Conservation (phyloP, 2,329 filamentous ascomycete genomes). For the Aspergillus sp. region DNA sequence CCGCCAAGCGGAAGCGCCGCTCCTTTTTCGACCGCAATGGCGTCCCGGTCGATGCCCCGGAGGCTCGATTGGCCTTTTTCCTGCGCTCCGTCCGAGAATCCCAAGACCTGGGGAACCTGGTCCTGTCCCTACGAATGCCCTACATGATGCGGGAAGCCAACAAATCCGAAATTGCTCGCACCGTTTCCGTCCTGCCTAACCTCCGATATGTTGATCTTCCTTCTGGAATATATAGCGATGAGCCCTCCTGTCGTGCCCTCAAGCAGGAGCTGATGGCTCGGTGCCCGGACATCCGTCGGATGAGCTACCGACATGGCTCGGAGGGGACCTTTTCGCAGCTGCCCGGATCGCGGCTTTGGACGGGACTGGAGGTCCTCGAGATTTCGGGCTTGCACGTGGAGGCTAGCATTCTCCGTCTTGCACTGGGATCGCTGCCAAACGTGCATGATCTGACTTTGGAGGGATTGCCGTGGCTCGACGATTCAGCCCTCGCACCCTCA, state of each 20-base stretch:
- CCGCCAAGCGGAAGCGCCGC: conserved; percentile 66
- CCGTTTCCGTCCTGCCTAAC: conserved; percentile 74
- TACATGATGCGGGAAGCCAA: conserved; percentile 90
- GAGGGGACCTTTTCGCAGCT: conserved; percentile 69
- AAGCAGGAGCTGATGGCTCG: conserved; percentile 75
- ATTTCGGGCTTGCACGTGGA: conserved; percentile 30
- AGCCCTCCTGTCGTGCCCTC: conserved; percentile 62
- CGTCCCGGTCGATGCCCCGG: conserved; percentile 69
- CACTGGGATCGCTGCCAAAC: conserved; percentile 56
- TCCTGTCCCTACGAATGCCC: conserved; percentile 75
- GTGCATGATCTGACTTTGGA: conserved; percentile 68
- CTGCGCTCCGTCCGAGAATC: conserved; percentile 75
- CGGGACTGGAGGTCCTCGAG: conserved; percentile 34
- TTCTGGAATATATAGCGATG: conserved; percentile 76
- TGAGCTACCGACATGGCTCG: conserved; percentile 71
- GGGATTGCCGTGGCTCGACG: conserved; percentile 60
- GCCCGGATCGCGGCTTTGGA: conserved; percentile 43
- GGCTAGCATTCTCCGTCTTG: conserved; percentile 50
- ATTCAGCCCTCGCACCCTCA: conserved; percentile 62
- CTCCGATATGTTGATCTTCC: conserved; percentile 85
- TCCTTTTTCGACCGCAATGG: conserved; percentile 67
- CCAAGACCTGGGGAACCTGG: conserved; percentile 56
- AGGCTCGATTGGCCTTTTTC: conserved; percentile 65
- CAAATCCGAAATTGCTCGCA: conserved; percentile 74
- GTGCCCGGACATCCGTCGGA: conserved; percentile 77